Evolutionary conservation across 352 stramenopile species (phyloP), one percentile per base, ranked within the genome.

Genomic region (Phytophthora colocasiae): DNA sequence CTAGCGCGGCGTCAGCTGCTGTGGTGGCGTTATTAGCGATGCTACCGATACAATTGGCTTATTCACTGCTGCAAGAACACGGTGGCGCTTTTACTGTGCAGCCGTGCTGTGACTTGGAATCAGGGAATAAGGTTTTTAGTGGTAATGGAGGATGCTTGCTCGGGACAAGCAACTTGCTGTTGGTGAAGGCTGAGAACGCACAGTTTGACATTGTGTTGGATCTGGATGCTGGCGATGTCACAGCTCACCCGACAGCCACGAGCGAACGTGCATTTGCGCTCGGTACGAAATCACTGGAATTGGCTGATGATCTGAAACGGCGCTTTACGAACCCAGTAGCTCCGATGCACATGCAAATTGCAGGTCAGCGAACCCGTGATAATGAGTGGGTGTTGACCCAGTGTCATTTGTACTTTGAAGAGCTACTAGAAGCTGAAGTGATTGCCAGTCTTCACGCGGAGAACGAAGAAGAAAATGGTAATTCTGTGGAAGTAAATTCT

Each of bases 341-440:
- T 43, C 67, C 61, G 4, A 68, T 71, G 31, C 55, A 63, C 2
- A 69, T 67, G 55, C 54, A 34, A 14, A 58, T 75, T 43, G 38
- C 45, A 32, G 62, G 67, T 11, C 67, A 69, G 36, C 55, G 51
- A 66, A 64, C 47, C 27, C 51, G 55, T 24, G 83, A 94, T 43
- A 69, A 80, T 4, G 77, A 89, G 19, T 94, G 83, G 81, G 60
- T 91, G 0, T 63, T 91, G 5, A 54, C 52, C 1, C 80, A 91
- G 56, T 90, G 89, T 39, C 81, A 83, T 49, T 51, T 49, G 11
- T 91, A 89, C 64, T 90, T 90, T 62, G 80, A 90, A 27, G 68
- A 81, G 12, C 80, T 92, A 36, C 27, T 89, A 15, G 63, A 81
- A 11, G 71, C 79, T 31, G 73, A 74, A 27, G 14, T 74, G 55